phyloP scores from a whole-genome alignment of 1,284 basidiomycete genomes.

The Cryptococcus deneoformans region DNA sequence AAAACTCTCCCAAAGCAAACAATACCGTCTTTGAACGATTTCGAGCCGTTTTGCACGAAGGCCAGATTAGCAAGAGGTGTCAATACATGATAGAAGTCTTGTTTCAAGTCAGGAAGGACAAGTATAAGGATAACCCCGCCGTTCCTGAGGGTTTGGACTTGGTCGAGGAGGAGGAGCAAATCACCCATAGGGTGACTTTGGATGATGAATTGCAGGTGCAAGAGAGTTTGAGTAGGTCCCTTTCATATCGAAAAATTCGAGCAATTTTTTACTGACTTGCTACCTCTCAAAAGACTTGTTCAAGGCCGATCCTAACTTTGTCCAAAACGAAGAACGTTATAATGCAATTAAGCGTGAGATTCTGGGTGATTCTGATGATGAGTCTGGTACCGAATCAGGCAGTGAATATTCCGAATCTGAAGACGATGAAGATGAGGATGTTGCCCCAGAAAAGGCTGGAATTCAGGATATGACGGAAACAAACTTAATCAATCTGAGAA shows the following conservation, averaged over 20 bases:
- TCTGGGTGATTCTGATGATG: constrained; percentile 62
- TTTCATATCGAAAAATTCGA: not conserved
- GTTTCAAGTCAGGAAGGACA: constrained; percentile 97
- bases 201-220: constrained; percentile 93
- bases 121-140: constrained; percentile 97
- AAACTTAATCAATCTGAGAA: constrained; percentile 90
- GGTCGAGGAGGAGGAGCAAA: constrained; percentile 96
- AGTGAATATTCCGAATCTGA: constrained; percentile 67
- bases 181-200: constrained; percentile 87
- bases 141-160: constrained; percentile 91
- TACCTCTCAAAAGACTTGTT: constrained; percentile 68
- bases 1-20: constrained; percentile 93
- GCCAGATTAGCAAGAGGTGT: constrained; percentile 88
- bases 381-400: constrained; percentile 61
- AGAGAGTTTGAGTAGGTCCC: constrained; percentile 82
- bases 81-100: constrained; percentile 99
- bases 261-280: not conserved
- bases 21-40: constrained; percentile 93
- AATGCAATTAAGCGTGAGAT: constrained; percentile 90
- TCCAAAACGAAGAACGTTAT: constrained; percentile 93
- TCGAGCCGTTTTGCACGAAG: constrained; percentile 94
- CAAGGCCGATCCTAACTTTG: constrained; percentile 85
- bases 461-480: constrained; percentile 96
- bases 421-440: constrained; percentile 60
- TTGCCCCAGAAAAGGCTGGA: constrained; percentile 70